phyloP scores from a whole-genome alignment of 345 rosid species.

The Firmiana major region DNA sequence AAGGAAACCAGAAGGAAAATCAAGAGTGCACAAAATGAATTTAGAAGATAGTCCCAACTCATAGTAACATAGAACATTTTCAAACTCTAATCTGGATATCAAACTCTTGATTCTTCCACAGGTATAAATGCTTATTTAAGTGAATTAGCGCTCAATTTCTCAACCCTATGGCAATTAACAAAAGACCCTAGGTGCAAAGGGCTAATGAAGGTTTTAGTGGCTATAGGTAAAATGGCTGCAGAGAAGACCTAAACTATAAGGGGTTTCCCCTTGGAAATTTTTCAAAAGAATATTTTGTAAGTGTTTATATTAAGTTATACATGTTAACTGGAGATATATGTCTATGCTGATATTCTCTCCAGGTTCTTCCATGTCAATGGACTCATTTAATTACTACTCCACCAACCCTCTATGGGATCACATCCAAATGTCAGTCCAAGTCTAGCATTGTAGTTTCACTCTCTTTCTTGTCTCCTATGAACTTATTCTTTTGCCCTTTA shows the following conservation, averaged over 20 bases:
- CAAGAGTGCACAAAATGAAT: not conserved
- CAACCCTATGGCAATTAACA: not conserved
- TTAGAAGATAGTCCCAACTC: not conserved
- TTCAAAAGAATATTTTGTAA: not conserved
- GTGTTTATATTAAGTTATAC: not conserved
- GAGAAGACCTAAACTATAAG: not conserved
- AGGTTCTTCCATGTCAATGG: not conserved
- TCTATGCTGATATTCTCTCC: not conserved
- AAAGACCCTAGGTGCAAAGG: not conserved
- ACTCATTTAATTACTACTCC: too few relatives aligned
- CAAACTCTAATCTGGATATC: not conserved
- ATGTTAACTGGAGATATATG: not conserved
- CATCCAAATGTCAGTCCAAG: not conserved
- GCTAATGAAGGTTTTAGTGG: not conserved
- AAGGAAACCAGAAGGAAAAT: not conserved
- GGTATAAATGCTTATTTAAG: not conserved
- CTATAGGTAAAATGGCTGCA: not conserved
- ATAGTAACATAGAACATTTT: not conserved
- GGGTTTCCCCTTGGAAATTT: not conserved
- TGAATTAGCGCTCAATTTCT: not conserved
- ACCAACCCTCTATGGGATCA: not conserved
- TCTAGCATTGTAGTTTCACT: not conserved
- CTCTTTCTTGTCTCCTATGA: not conserved
- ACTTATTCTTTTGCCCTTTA: not conserved
- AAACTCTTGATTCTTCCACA: not conserved